Base-by-base conservation (phyloP, 2,329 filamentous ascomycete species). In the Fusarium nanum region DNA sequence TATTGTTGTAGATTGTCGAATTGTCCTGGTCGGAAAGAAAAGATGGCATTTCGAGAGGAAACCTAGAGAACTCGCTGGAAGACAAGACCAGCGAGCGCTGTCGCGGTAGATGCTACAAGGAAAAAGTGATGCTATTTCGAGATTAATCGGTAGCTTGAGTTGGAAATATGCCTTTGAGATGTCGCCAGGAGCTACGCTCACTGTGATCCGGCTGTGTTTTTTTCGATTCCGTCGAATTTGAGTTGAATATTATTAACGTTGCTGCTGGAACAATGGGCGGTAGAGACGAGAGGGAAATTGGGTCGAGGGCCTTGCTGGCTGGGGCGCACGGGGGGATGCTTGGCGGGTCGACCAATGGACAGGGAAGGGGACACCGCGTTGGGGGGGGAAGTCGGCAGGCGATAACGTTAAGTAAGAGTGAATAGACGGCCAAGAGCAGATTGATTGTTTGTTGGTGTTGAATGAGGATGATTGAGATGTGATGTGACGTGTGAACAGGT, bases 21-120 rank as follows among this genome's bases (percentile, higher is more conserved):
- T 78, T 81, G 67, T 83, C 79, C 64, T 82, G 78, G 78, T 85
- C 81, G 76, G 81, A 81, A 71, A 87, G 76, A 77, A 86, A 87
- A 70, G 85, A 86, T 81, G 86, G 86, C 86, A 88, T 88, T 73
- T 79, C 79, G 78, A 83, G 77, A 32, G 61, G 63, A 45, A 77
- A 45, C 48, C 76, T 55, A 28, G 37, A 22, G 49, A 63, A 57
- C 65, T 73, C 72, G 52, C 72, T 67, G 61, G 74, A 60, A 48
- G 71, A 58, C 62, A 63, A 64, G 52, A 68, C 71, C 71, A 70
- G 67, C 70, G 67, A 74, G 73, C 57, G 70, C 59, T 65, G 67
- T 68, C 55, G 45, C 59, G 56, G 57, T 76, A 74, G 60, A 71
- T 75, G 63, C 67, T 76, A 62, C 63, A 61, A 64, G 50, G 52